phyloP scores from a whole-genome alignment of 2,329 filamentous ascomycete species.

The Aspergillus neoniger region DNA sequence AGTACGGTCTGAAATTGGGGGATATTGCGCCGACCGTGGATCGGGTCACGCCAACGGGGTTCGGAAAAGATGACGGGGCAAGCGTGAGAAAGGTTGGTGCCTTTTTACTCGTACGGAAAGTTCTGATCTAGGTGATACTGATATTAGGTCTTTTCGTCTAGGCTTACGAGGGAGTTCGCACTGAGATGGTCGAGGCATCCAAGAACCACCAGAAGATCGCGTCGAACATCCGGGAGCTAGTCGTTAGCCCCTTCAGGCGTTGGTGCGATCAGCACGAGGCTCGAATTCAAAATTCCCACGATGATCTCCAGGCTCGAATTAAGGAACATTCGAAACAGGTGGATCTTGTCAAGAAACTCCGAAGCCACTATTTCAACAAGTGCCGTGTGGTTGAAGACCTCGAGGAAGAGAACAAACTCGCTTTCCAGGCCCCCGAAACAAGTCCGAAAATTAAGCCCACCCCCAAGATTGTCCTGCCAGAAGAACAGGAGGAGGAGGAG shows the following conservation, averaged over 20 bases:
- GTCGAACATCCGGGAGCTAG: slow-evolving; percentile 91
- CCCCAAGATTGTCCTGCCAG: slow-evolving; percentile 81
- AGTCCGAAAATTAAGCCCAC: slow-evolving; percentile 63
- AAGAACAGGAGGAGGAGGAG: slow-evolving; percentile 69
- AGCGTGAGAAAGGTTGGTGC: slow-evolving; percentile 82
- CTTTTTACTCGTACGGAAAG: background rate
- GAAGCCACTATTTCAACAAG: slow-evolving; percentile 98
- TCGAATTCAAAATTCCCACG: slow-evolving; percentile 89
- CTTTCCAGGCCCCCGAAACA: slow-evolving; percentile 80
- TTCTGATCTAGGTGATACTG: background rate
- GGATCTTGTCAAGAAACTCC: slow-evolving; percentile 85
- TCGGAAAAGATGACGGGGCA: slow-evolving; percentile 88
- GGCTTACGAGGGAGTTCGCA: slow-evolving; percentile 92
- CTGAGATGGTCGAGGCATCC: slow-evolving; percentile 87
- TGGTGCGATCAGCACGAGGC: slow-evolving; percentile 96
- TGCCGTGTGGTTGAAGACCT: slow-evolving; percentile 93
- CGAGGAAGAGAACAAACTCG: slow-evolving; percentile 97
- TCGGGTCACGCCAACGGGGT: slow-evolving; percentile 74
- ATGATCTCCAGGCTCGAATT: slow-evolving; percentile 86
- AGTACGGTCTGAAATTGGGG: slow-evolving; percentile 76
- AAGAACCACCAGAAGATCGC: slow-evolving; percentile 94
- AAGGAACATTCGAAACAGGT: slow-evolving; percentile 92
- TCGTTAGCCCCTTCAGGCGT: slow-evolving; percentile 88
- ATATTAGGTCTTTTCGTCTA: slow-evolving; percentile 40
- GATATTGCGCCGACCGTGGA: slow-evolving; percentile 83